These are phyloP conservation scores for Sanguinoderma infundibulare DNA, from an alignment of 1,284 basidiomycete genomes.

Conservation along the genomic window DNA sequence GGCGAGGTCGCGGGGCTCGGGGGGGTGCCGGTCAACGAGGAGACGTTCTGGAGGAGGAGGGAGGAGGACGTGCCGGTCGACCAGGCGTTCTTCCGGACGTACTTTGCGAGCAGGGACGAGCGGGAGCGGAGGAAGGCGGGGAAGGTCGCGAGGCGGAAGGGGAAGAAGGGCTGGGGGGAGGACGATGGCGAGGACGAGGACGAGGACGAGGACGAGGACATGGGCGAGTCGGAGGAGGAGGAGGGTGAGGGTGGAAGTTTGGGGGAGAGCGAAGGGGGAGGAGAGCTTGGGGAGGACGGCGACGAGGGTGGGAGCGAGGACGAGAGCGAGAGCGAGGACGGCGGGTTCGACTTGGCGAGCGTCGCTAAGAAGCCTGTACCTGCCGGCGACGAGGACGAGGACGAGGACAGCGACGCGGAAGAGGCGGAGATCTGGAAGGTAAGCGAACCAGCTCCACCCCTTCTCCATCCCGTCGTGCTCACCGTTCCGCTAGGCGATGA, in stretches of 20 bases:
- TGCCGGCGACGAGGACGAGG: slow-evolving; percentile 39
- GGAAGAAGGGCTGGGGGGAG: slow-evolving; percentile 38
- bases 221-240: slow-evolving; percentile 24
- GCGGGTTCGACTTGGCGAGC: slow-evolving; percentile 39
- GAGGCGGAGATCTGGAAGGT: slow-evolving; percentile 89
- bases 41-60: slow-evolving; percentile 77
- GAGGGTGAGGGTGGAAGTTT: slow-evolving; percentile 39
- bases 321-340: slow-evolving; percentile 31
- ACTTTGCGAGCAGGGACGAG: slow-evolving; percentile 66
- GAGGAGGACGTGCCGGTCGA: slow-evolving; percentile 86
- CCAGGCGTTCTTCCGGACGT: slow-evolving; percentile 78
- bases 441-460: slow-evolving; percentile 21
- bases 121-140: slow-evolving; percentile 52
- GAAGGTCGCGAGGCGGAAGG: slow-evolving; percentile 50
- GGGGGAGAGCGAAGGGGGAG: slow-evolving; percentile 38
- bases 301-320: slow-evolving; percentile 38
- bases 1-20: slow-evolving; percentile 63
- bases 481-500: slow-evolving; percentile 68
- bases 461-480: neutral
- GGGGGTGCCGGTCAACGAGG: slow-evolving; percentile 73
- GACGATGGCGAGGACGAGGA: slow-evolving; percentile 32
- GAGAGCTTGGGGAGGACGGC: slow-evolving; percentile 24
- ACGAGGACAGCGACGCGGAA: slow-evolving; percentile 53
- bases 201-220: slow-evolving; percentile 29
- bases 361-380: slow-evolving; percentile 47